Evolutionary conservation across 179 eudicot genomes (phyloP).

Genomic region (Pouteria campechiana): DNA sequence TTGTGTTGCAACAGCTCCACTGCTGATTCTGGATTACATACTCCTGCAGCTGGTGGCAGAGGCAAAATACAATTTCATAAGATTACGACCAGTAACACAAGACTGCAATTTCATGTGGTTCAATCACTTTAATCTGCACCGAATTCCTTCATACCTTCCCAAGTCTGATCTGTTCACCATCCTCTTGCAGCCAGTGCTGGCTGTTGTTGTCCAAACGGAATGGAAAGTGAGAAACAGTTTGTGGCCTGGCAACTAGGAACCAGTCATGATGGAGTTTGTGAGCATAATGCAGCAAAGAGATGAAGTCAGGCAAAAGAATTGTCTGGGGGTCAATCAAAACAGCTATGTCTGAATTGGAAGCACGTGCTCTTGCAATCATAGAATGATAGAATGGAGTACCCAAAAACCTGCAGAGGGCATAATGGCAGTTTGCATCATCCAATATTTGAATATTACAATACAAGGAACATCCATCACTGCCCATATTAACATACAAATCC

Average conservation of each 20-base stretch:
- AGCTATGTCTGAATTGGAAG: conserved; percentile 55
- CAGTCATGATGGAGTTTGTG: conserved; percentile 80
- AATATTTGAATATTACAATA: no score
- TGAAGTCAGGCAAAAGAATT: conserved; percentile 60
- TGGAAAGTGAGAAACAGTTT: conserved; percentile 38
- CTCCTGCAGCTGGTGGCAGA: conserved; percentile 72
- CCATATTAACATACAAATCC: no score
- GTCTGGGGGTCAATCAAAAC: conserved; percentile 68
- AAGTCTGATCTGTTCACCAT: conserved; percentile 27
- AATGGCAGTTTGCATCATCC: no score
- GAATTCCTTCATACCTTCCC: conserved; percentile 42
- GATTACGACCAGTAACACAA: no score
- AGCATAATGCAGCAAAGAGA: conserved; percentile 41
- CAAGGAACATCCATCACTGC: no score
- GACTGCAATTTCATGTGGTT: not conserved
- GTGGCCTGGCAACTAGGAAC: conserved; percentile 62
- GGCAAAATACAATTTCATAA: conserved; percentile 15
- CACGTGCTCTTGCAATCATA: conserved; percentile 80
- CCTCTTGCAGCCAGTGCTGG: conserved; percentile 48
- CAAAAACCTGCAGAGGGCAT: conserved; percentile 46
- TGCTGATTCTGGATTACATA: conserved; percentile 25
- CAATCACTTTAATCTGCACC: conserved; percentile 10
- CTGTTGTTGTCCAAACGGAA: conserved; percentile 49
- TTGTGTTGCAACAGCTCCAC: conserved; percentile 31
- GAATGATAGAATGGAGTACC: conserved; percentile 84